These are phyloP conservation scores for Alternaria arbusti DNA, from an alignment of 2,329 filamentous ascomycete species.

Conservation along the genomic window DNA sequence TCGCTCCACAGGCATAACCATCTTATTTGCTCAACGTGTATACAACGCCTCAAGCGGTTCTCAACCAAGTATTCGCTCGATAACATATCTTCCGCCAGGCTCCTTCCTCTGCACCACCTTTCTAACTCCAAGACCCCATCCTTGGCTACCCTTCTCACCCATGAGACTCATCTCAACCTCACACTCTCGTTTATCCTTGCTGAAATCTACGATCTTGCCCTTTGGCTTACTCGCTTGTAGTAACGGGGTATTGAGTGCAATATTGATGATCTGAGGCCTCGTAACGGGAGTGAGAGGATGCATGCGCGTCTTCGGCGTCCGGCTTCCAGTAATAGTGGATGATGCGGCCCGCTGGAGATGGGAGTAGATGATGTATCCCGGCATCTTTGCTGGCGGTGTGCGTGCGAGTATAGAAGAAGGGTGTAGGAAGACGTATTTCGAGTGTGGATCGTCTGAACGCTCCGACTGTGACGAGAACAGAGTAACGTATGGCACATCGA, in stretches of 20 bases:
- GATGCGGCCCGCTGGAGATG: slow-evolving; percentile 76
- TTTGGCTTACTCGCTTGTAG: slow-evolving; percentile 88
- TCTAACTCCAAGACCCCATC: slow-evolving; percentile 85
- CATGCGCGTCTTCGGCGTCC: slow-evolving; percentile 74
- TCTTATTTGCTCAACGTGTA: neutral
- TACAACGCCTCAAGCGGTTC: neutral
- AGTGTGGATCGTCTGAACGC: slow-evolving; percentile 54
- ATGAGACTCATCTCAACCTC: slow-evolving; percentile 82
- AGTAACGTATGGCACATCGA: slow-evolving; percentile 89
- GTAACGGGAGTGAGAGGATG: slow-evolving; percentile 83
- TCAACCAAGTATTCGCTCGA: slow-evolving; percentile 60
- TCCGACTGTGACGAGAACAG: slow-evolving; percentile 70
- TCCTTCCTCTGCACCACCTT: slow-evolving; percentile 83
- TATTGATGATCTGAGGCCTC: slow-evolving; percentile 73
- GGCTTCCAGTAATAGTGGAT: slow-evolving; percentile 46
- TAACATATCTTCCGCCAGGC: slow-evolving; percentile 71
- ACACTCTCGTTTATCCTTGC: slow-evolving; percentile 69
- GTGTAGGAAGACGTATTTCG: slow-evolving; percentile 83
- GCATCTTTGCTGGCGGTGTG: slow-evolving; percentile 64
- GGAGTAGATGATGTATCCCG: slow-evolving; percentile 85
- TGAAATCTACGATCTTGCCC: slow-evolving; percentile 71
- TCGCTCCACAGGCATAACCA: neutral
- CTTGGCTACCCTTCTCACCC: slow-evolving; percentile 70
- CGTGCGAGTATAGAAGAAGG: slow-evolving; percentile 78
- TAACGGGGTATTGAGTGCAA: slow-evolving; percentile 85